Base-by-base conservation (phyloP, 768 basidiomycete genomes). In the Tylopilus sp. region DNA sequence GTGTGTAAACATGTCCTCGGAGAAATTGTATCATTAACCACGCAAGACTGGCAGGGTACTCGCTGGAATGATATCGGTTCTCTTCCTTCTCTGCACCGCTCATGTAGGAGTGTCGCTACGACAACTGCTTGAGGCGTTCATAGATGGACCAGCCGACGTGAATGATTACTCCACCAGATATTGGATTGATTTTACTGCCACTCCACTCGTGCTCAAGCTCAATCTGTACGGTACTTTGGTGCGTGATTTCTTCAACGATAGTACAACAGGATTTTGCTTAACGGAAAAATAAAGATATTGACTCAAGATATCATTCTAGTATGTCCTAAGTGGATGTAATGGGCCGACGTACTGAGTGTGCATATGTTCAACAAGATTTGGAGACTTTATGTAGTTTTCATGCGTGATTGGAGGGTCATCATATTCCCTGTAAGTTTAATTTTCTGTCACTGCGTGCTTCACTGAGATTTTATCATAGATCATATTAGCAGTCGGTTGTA, bases 301-400 rank as follows among this genome's bases (percentile, higher is more conserved):
- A 12, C 6, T 7, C 26, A n/a, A 17, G 0, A 48, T 14, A 14
- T 14, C 2, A 19, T 55, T 3, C 17, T 53, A 1, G 51, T 53
- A 12, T 43, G 45, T 30, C 26, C 13, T 9, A 53, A 6, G 21
- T 21, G 3, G 28, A n/a, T 13, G 6, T 4, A 12, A 26, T 22
- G 4, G 13, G 6, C 10, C 21, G 14, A 11, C n/a, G 4, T 12
- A 9, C 26, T 29, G 29, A 45, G 10, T n/a, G 10, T n/a, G 4
- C 13, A 3, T 19, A 29, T 17, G 6, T n/a, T 29, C 28, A 3
- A 44, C 10, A 11, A 55, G 50, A 43, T 37, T 22, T 53, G 45
- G 45, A 25, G 51, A 25, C 41, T 55, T 22, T 43, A 48, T n/a
- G 50, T 37, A 19, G 33, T 55, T 43, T 53, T 31, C 40, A 12